Evolutionary conservation across 2,329 filamentous ascomycete genomes (phyloP).

Genomic region (Exophiala oligosperma): DNA sequence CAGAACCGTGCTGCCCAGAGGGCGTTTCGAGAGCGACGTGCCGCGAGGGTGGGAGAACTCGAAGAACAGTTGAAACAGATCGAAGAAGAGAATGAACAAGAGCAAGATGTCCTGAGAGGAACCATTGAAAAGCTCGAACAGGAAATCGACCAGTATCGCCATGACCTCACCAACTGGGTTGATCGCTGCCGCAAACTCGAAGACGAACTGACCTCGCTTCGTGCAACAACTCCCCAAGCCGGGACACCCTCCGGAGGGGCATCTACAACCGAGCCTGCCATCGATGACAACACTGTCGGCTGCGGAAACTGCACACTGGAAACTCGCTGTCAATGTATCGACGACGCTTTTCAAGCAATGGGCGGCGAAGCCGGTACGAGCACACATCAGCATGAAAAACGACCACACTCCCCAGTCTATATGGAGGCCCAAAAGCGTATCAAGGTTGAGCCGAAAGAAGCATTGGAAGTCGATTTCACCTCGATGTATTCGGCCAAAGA

Average conservation of each 20-base stretch:
- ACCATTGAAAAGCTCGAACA: conserved; percentile 58
- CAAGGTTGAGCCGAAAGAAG: conserved; percentile 40
- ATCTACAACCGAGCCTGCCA: conserved; percentile 29
- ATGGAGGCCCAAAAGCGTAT: conserved; percentile 55
- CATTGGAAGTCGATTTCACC: conserved; percentile 73
- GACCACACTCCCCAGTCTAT: conserved; percentile 36
- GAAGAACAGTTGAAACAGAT: conserved; percentile 52
- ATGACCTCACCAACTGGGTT: conserved; percentile 47
- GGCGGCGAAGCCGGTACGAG: conserved; percentile 41
- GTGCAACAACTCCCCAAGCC: conserved; percentile 28
- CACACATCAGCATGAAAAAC: conserved; percentile 37
- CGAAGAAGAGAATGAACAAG: conserved; percentile 47
- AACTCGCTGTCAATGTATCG: conserved; percentile 62
- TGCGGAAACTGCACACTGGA: conserved; percentile 67
- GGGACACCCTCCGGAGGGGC: conserved; percentile 40
- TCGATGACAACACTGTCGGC: conserved; percentile 49
- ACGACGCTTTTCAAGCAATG: conserved; percentile 53
- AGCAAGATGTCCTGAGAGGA: conserved; percentile 54
- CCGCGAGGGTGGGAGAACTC: conserved; percentile 74
- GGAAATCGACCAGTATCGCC: conserved; percentile 66
- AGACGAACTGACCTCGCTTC: conserved; percentile 50
- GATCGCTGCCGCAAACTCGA: conserved; percentile 63
- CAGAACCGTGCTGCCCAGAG: conserved; percentile 92
- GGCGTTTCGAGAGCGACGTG: conserved; percentile 83
- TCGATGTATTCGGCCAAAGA: conserved; percentile 19